Percentiles rank a stretch among this genome's conserved stretches.
Evolutionary conservation across 2,329 filamentous ascomycete species (phyloP).

Genomic region (Pestalotiopsis sp.): DNA sequence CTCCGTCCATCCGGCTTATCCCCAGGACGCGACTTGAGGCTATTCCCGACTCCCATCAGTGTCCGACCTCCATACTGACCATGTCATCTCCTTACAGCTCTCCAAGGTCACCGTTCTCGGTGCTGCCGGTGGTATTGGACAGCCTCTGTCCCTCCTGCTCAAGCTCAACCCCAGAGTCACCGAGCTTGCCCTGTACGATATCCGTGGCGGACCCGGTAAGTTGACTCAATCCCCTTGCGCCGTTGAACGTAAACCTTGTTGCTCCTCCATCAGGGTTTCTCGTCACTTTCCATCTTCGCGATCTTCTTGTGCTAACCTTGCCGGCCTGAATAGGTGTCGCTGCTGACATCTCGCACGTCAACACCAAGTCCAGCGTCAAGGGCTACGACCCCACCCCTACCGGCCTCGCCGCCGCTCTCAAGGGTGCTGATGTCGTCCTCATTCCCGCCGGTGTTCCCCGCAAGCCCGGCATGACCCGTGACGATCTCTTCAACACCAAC

Average conservation of each 20-base stretch:
- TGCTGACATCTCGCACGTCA: constrained; percentile 97
- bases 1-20: constrained; percentile 2
- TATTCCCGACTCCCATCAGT: constrained; percentile 9
- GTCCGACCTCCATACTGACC: constrained; percentile 16
- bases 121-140: constrained; percentile 96
- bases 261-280: neutral
- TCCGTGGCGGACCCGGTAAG: constrained; percentile 81
- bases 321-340: constrained; percentile 73
- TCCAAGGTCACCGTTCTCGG: constrained; percentile 98
- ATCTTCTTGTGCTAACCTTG: neutral
- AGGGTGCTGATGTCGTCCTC: constrained; percentile 89
- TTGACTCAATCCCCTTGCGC: constrained; percentile 48
- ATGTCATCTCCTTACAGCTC: constrained; percentile 58
- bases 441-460: constrained; percentile 98
- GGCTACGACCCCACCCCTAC: constrained; percentile 80
- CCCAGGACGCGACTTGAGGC: neutral
- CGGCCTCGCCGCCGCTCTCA: constrained; percentile 78
- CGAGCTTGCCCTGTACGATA: constrained; percentile 96
- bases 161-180: constrained; percentile 97
- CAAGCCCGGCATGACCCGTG: constrained; percentile 99
- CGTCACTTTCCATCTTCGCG: neutral
- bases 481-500: constrained; percentile 99
- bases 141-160: constrained; percentile 94
- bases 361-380: constrained; percentile 94
- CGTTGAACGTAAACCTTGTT: constrained; percentile 11